A percentile compares a stretch with the other conserved stretches of the same genome.
phyloP scores from a whole-genome alignment of 192 early-diverging fungal genomes.

The Coemansia sp. region DNA sequence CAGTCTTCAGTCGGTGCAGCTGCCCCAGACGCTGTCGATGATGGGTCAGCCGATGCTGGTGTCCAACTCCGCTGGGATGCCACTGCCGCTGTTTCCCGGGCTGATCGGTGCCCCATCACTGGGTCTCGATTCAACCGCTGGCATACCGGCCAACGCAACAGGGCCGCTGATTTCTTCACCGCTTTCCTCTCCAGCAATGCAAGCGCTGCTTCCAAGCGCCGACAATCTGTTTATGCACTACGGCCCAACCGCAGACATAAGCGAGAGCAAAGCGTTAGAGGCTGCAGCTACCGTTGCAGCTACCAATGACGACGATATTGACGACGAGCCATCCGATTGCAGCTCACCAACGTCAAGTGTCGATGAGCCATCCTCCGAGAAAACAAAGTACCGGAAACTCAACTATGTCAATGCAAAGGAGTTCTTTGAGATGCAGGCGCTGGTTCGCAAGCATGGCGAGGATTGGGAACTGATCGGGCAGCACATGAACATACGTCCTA shows the following conservation, averaged over 20 bases:
- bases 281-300: not conserved
- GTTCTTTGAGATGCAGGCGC: slow-evolving; percentile 29
- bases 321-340: not conserved
- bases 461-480: slow-evolving; percentile 28
- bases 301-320: slow-evolving; percentile 1
- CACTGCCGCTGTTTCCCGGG: too few relatives aligned
- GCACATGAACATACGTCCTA: slow-evolving; percentile 23
- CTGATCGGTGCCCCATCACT: too few relatives aligned
- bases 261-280: not conserved
- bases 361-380: not conserved
- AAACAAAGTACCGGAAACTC: slow-evolving; percentile 6
- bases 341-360: not conserved
- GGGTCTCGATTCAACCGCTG: too few relatives aligned
- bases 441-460: slow-evolving; percentile 35
- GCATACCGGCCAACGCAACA: too few relatives aligned
- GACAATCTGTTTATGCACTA: too few relatives aligned
- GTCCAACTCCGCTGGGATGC: too few relatives aligned
- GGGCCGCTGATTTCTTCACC: too few relatives aligned
- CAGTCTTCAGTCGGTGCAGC: not conserved
- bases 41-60: too few relatives aligned
- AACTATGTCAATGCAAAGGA: slow-evolving; percentile 36
- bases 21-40: slow-evolving; percentile 2
- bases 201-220: too few relatives aligned
- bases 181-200: too few relatives aligned
- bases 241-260: not conserved